A percentile compares a stretch with the other conserved stretches of the same genome.
Evolutionary conservation across 2,329 filamentous ascomycete species (phyloP).

Genomic region (Allantophomopsis cytisporea): DNA sequence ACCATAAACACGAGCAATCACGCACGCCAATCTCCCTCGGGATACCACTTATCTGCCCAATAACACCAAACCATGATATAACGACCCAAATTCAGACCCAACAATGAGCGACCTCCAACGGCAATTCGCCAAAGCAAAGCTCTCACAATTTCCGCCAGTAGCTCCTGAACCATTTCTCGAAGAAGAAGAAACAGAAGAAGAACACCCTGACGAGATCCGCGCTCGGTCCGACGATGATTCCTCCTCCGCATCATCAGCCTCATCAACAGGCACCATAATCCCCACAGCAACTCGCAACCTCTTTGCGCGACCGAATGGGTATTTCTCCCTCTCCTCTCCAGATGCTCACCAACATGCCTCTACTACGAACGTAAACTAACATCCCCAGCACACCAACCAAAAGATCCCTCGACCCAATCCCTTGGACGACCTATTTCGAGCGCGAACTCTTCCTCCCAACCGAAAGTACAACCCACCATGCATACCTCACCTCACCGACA

Average conservation of each 20-base stretch:
- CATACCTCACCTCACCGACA: conserved; percentile 70
- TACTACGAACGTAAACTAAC: conserved; percentile 1
- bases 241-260: conserved; percentile 60
- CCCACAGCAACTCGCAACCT: conserved; percentile 62
- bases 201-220: conserved; percentile 20
- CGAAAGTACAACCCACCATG: conserved; percentile 48
- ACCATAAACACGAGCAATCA: too few relatives aligned
- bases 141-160: conserved; percentile 47
- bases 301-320: conserved; percentile 60
- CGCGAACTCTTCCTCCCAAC: conserved; percentile 63
- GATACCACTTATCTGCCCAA: neutral
- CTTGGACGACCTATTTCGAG: conserved; percentile 86
- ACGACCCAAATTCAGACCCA: conserved; percentile 1
- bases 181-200: conserved; percentile 35
- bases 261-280: conserved; percentile 82
- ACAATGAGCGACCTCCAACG: conserved; percentile 72
- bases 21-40: neutral
- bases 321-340: conserved; percentile 16
- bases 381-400: conserved; percentile 15
- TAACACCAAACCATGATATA: conserved; percentile 1
- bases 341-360: neutral
- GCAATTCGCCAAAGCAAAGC: conserved; percentile 64
- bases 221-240: conserved; percentile 49
- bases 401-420: conserved; percentile 17
- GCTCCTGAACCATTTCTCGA: conserved; percentile 35